These are phyloP conservation scores for Aspergillus fischeri DNA, from an alignment of 2,329 filamentous ascomycete genomes.

Conservation along the genomic window DNA sequence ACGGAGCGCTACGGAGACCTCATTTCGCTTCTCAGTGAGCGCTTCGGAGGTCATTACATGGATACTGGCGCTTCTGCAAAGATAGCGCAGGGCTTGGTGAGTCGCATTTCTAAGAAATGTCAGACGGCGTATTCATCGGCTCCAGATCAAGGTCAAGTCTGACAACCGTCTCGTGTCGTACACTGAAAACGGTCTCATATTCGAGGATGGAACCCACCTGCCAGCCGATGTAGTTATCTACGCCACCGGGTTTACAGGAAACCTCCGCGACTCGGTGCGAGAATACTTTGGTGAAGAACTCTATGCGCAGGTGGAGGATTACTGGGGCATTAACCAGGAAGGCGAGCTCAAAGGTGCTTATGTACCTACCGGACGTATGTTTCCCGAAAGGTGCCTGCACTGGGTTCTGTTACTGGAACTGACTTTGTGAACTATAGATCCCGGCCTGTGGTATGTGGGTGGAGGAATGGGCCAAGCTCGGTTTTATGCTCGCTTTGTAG, in stretches of 20 bases:
- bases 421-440: constrained; percentile 15
- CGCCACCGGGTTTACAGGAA: constrained; percentile 41
- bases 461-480: constrained; percentile 40
- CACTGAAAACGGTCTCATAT: constrained; percentile 38
- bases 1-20: constrained; percentile 37
- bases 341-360: constrained; percentile 46
- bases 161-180: constrained; percentile 17
- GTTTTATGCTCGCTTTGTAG: constrained; percentile 42
- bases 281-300: constrained; percentile 40
- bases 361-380: constrained; percentile 36
- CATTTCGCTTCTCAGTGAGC: constrained; percentile 37
- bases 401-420: background rate
- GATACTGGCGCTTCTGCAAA: constrained; percentile 43
- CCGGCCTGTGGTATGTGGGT: constrained; percentile 42
- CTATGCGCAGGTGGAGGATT: constrained; percentile 40
- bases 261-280: constrained; percentile 38
- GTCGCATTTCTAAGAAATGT: too few species aligned
- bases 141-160: constrained; percentile 42
- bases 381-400: background rate
- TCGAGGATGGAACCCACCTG: constrained; percentile 41
- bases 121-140: too few species aligned
- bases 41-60: constrained; percentile 47
- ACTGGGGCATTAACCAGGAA: constrained; percentile 45
- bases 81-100: constrained; percentile 20
- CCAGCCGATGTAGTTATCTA: constrained; percentile 47